Evolutionary conservation across 106 monocot genomes (phyloP).

Genomic region (Dioscorea dumetorum): DNA sequence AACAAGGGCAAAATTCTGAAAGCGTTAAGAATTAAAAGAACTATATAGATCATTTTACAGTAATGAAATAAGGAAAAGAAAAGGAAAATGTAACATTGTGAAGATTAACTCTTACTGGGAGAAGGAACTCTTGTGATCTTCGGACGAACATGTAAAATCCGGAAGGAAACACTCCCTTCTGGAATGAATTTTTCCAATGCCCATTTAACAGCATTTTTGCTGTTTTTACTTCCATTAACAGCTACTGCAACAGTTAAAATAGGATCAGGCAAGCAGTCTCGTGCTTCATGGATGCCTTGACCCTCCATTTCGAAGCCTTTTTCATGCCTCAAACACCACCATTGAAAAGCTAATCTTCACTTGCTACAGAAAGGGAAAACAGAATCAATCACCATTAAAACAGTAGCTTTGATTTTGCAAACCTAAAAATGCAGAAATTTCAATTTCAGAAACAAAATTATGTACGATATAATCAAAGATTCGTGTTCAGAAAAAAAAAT

Average conservation of each 20-base stretch:
- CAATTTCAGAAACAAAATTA: too few species aligned
- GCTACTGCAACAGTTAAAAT: conserved; percentile 39
- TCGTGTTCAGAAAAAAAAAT: too few species aligned
- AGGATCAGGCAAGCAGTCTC: neutral
- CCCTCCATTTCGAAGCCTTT: conserved; percentile 19
- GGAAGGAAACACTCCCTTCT: conserved; percentile 45
- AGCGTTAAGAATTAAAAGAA: too few species aligned
- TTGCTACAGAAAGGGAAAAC: neutral
- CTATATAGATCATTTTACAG: too few species aligned
- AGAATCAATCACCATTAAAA: neutral
- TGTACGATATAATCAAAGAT: too few species aligned
- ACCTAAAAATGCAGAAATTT: too few species aligned
- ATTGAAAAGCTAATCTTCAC: neutral
- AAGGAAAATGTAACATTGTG: too few species aligned
- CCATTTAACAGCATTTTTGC: conserved; percentile 66
- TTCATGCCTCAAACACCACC: neutral
- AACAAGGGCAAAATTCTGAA: too few species aligned
- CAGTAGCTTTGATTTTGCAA: neutral
- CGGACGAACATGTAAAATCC: conserved; percentile 53
- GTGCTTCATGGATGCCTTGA: conserved; percentile 18
- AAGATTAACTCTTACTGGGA: conserved; percentile 43
- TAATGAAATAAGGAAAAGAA: too few species aligned
- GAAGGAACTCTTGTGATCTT: conserved; percentile 42
- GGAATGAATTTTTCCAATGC: conserved; percentile 64
- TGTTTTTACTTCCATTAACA: conserved; percentile 42